Evolutionary conservation across 352 stramenopile genomes (phyloP).

Genomic region (Phytophthora hybrid): DNA sequence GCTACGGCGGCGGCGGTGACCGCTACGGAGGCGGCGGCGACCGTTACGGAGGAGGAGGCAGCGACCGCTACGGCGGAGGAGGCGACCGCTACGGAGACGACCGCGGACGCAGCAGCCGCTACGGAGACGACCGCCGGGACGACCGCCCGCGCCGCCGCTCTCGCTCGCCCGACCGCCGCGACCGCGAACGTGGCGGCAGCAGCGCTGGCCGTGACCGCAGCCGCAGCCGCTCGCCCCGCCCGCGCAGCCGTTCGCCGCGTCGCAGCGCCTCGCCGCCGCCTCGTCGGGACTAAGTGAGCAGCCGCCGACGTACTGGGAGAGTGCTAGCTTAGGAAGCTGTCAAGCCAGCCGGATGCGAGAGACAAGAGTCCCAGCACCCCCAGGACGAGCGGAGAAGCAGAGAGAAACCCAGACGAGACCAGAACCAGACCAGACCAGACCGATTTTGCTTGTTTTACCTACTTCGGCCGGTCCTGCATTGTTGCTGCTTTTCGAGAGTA

Average conservation of each 20-base stretch:
- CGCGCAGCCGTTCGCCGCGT: conserved; percentile 33
- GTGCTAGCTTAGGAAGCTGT: conserved; percentile 13
- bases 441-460: conserved; percentile 40
- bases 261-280: conserved; percentile 44
- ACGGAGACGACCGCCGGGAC: conserved; percentile 42
- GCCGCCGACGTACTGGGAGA: neutral
- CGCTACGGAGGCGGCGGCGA: conserved; percentile 40
- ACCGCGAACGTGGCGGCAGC: conserved; percentile 45
- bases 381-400: conserved; percentile 30
- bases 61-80: conserved; percentile 41
- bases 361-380: neutral
- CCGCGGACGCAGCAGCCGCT: conserved; percentile 42
- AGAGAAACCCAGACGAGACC: conserved; percentile 26
- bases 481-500: conserved; percentile 39
- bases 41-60: conserved; percentile 34
- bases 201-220: conserved; percentile 47
- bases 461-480: conserved; percentile 34
- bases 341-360: neutral
- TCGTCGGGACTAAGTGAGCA: conserved; percentile 59
- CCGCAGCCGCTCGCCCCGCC: conserved; percentile 35
- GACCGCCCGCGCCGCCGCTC: conserved; percentile 48
- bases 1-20: conserved; percentile 29
- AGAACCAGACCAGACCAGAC: conserved; percentile 25
- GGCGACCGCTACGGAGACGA: conserved; percentile 38
- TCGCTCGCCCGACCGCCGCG: conserved; percentile 50